Conservation (phyloP, 2,329 filamentous ascomycete genomes). For the Xylariaceae sp. region DNA sequence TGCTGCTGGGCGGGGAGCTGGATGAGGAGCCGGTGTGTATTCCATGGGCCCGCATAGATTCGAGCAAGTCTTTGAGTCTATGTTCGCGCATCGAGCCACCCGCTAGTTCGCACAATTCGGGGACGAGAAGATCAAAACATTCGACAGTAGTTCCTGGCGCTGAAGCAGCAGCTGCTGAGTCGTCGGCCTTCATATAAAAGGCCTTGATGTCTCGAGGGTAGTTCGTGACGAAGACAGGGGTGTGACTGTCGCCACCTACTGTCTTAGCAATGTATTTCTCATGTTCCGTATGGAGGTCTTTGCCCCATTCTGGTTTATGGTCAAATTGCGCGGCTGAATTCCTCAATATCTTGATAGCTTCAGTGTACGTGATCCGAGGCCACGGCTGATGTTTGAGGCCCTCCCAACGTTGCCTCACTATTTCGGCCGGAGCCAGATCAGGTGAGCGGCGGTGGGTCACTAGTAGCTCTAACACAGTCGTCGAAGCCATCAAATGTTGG, state of each 20-base stretch:
- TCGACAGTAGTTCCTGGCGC: conserved; percentile 55
- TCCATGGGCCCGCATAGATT: conserved; percentile 64
- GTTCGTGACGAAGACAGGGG: conserved; percentile 89
- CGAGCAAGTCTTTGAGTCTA: conserved; percentile 56
- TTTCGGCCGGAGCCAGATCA: conserved; percentile 35
- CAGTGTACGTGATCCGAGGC: conserved; percentile 75
- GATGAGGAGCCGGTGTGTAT: conserved; percentile 33
- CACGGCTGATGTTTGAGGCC: conserved; percentile 55
- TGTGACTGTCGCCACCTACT: conserved; percentile 37
- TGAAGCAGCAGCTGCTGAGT: conserved; percentile 6
- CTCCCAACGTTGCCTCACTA: conserved; percentile 63
- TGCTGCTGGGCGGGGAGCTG: too few relatives aligned
- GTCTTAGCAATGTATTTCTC: conserved; percentile 74
- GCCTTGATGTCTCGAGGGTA: conserved; percentile 87
- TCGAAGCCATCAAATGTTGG: conserved; percentile 31
- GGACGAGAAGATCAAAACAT: conserved; percentile 85
- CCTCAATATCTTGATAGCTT: conserved; percentile 65
- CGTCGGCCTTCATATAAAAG: conserved; percentile 64
- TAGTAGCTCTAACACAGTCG: conserved; percentile 38
- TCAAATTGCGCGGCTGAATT: conserved; percentile 56
- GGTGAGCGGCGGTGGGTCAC: conserved; percentile 34
- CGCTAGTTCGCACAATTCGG: conserved; percentile 77
- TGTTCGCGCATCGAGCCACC: conserved; percentile 88
- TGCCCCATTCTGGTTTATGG: conserved; percentile 61
- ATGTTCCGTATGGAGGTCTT: conserved; percentile 81